Evolutionary conservation across 2,329 filamentous ascomycete species (phyloP).

Genomic region (Bimuria novae-zelandiae): DNA sequence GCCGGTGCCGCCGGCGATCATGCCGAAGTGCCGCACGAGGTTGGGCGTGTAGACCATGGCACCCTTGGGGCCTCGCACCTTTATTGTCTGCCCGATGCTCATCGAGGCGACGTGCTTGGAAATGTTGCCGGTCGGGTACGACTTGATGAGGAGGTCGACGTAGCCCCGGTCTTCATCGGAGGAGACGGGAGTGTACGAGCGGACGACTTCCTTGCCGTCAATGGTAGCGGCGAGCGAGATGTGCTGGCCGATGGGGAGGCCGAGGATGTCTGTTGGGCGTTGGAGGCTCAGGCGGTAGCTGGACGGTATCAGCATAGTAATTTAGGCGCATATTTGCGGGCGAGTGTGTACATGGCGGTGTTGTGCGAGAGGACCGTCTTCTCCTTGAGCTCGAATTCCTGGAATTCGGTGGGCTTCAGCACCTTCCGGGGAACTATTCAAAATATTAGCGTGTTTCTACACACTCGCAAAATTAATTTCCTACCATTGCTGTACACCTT

Average conservation of each 20-base stretch:
- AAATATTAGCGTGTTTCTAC: constrained; percentile 2
- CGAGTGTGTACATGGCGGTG: constrained; percentile 77
- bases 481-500: constrained; percentile 75
- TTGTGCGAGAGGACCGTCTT: constrained; percentile 98
- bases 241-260: constrained; percentile 97
- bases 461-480: constrained; percentile 35
- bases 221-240: constrained; percentile 81
- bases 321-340: background rate
- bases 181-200: constrained; percentile 50
- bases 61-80: constrained; percentile 91
- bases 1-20: constrained; percentile 96
- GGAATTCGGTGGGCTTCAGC: constrained; percentile 84
- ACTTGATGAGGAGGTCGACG: constrained; percentile 97
- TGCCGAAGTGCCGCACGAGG: constrained; percentile 94
- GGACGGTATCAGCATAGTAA: constrained; percentile 14
- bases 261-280: constrained; percentile 76
- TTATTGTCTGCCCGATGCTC: constrained; percentile 77
- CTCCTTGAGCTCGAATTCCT: constrained; percentile 89
- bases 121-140: constrained; percentile 97
- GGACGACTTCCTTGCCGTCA: constrained; percentile 48
- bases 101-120: constrained; percentile 87
- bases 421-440: constrained; percentile 73
- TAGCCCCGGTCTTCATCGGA: constrained; percentile 67
- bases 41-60: constrained; percentile 97
- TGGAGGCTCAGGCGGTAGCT: constrained; percentile 94